Evolutionary conservation across 2,329 filamentous ascomycete species (phyloP).

Genomic region (Claviceps arundinis): DNA sequence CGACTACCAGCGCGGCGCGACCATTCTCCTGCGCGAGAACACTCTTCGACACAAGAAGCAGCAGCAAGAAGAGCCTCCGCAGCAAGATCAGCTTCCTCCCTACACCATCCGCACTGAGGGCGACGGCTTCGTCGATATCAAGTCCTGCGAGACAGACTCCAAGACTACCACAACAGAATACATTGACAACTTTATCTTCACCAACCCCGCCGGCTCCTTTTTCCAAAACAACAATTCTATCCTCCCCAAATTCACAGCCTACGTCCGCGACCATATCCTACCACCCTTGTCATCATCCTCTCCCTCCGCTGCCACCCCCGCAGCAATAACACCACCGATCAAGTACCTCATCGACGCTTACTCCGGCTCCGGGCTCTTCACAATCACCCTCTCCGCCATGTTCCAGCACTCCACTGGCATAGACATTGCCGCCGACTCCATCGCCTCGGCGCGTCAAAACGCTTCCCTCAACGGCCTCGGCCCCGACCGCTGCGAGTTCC

Average conservation of each 20-base stretch:
- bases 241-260: conserved; percentile 70
- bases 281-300: conserved; percentile 42
- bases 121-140: conserved; percentile 55
- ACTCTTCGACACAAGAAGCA: conserved; percentile 52
- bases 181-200: conserved; percentile 71
- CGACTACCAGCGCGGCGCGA: conserved; percentile 70
- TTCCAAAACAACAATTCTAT: conserved; percentile 99
- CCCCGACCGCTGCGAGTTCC: conserved; percentile 60
- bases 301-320: conserved; percentile 22
- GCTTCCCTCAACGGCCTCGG: conserved; percentile 62
- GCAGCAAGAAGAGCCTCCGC: conserved; percentile 4
- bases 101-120: conserved; percentile 35
- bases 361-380: conserved; percentile 94
- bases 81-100: conserved; percentile 13
- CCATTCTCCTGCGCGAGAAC: conserved; percentile 76
- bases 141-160: conserved; percentile 78
- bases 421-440: conserved; percentile 71
- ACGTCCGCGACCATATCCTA: conserved; percentile 59
- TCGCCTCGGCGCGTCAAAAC: conserved; percentile 66
- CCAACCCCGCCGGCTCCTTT: conserved; percentile 85
- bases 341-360: conserved; percentile 94
- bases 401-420: conserved; percentile 82
- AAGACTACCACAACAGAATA: conserved; percentile 80
- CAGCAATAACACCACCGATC: conserved; percentile 36
- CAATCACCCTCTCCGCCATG: conserved; percentile 74